Evolutionary conservation across 169 alveolate species (phyloP).

Genomic region (Plasmodium reichenowi): DNA sequence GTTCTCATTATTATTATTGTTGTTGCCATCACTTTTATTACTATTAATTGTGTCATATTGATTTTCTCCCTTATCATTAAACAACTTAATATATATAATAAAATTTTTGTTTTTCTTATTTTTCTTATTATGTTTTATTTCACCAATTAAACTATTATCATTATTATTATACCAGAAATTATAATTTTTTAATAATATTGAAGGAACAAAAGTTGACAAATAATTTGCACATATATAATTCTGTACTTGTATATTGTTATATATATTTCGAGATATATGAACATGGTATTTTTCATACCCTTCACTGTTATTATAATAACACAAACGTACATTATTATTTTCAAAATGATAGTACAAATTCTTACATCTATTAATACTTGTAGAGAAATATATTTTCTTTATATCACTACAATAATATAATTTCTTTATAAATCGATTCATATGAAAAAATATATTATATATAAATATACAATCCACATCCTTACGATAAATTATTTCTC

Average conservation of each 20-base stretch:
- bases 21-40: neutral
- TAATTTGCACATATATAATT: conserved; percentile 43
- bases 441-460: conserved; percentile 44
- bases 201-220: conserved; percentile 58
- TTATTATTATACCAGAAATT: conserved; percentile 47
- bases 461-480: conserved; percentile 69
- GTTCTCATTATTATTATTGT: neutral
- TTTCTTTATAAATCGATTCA: conserved; percentile 61
- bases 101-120: conserved; percentile 62
- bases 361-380: conserved; percentile 65
- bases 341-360: conserved; percentile 75
- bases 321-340: conserved; percentile 73
- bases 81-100: conserved; percentile 46
- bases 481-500: conserved; percentile 75
- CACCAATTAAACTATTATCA: conserved; percentile 70
- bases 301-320: conserved; percentile 58
- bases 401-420: conserved; percentile 76
- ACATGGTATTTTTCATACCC: conserved; percentile 38
- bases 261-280: conserved; percentile 65
- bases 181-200: conserved; percentile 44
- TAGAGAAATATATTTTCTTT: conserved; percentile 59
- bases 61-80: neutral
- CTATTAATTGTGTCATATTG: neutral
- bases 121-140: conserved; percentile 45
- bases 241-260: conserved; percentile 69